A percentile compares a stretch with the other conserved stretches of the same genome.
Evolutionary conservation across 2,329 filamentous ascomycete species (phyloP).

Genomic region (Xylariaceae sp.): DNA sequence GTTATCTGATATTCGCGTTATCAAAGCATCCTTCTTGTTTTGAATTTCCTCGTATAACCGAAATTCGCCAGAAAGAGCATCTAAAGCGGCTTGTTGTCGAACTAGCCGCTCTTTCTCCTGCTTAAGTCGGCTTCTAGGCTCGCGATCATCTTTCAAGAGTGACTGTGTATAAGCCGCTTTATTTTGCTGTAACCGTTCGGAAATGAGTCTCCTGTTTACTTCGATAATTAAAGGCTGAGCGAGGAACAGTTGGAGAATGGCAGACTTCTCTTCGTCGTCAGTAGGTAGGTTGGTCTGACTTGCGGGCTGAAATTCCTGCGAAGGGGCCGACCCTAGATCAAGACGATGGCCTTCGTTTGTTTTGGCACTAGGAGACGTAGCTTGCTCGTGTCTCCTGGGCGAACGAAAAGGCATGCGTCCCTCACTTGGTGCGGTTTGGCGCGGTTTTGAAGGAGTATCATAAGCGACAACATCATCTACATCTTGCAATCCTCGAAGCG

Average conservation of each 20-base stretch:
- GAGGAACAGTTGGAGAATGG: conserved; percentile 43
- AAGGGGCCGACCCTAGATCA: conserved; percentile 5
- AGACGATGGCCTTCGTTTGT: conserved; percentile 6
- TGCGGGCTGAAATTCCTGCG: conserved; percentile 15
- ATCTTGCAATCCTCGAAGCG: conserved; percentile 16
- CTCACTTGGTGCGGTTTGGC: conserved; percentile 10
- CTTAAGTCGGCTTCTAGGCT: conserved; percentile 51
- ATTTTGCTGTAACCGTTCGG: conserved; percentile 50
- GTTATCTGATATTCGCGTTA: conserved; percentile 50
- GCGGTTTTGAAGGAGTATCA: conserved; percentile 32
- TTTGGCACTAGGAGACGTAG: conserved; percentile 13
- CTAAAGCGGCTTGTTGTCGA: conserved; percentile 49
- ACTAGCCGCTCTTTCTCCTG: conserved; percentile 51
- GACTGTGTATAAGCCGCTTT: conserved; percentile 50
- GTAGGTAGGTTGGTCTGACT: conserved; percentile 24
- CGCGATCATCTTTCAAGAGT: conserved; percentile 50
- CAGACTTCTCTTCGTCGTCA: conserved; percentile 35
- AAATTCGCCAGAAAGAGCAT: conserved; percentile 45
- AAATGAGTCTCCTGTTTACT: conserved; percentile 42
- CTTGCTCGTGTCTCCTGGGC: conserved; percentile 23
- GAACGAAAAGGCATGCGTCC: conserved; percentile 23
- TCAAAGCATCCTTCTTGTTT: conserved; percentile 49
- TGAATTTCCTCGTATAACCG: conserved; percentile 47
- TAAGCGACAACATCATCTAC: conserved; percentile 24
- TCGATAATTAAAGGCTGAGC: conserved; percentile 38